phyloP scores from a whole-genome alignment of 352 stramenopile species.

The Pythium coloratum region DNA sequence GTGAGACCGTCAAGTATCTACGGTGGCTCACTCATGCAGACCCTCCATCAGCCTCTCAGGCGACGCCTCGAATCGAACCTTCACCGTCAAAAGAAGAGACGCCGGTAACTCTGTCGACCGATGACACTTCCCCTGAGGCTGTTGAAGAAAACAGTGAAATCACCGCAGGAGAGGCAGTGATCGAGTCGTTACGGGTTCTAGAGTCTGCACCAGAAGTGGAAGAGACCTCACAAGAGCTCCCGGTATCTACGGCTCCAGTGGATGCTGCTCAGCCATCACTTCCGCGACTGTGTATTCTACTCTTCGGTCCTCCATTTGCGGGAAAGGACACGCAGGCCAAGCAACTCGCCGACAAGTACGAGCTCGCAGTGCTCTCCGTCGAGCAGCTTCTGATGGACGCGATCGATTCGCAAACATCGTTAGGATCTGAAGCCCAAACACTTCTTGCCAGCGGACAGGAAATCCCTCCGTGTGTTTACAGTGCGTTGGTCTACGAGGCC shows the following conservation, averaged over 20 bases:
- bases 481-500: conserved; percentile 34
- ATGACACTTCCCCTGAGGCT: background rate
- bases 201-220: background rate
- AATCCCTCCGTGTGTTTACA: conserved; percentile 56
- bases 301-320: conserved; percentile 62
- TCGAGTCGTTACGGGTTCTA: conserved; percentile 10
- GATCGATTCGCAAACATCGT: conserved; percentile 30
- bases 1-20: conserved; percentile 65
- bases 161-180: conserved; percentile 11
- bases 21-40: conserved; percentile 36
- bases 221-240: background rate
- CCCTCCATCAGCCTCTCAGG: background rate
- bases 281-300: conserved; percentile 43
- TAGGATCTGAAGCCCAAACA: conserved; percentile 31
- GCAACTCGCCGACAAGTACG: conserved; percentile 48
- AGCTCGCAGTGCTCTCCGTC: conserved; percentile 53
- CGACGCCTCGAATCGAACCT: background rate
- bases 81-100: background rate
- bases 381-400: conserved; percentile 41
- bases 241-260: background rate
- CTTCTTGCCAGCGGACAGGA: conserved; percentile 40
- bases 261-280: background rate
- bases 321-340: conserved; percentile 58
- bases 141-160: background rate
- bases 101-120: background rate